Evolutionary conservation across 441 rosid genomes (phyloP).

Genomic region (Populus tomentosa): DNA sequence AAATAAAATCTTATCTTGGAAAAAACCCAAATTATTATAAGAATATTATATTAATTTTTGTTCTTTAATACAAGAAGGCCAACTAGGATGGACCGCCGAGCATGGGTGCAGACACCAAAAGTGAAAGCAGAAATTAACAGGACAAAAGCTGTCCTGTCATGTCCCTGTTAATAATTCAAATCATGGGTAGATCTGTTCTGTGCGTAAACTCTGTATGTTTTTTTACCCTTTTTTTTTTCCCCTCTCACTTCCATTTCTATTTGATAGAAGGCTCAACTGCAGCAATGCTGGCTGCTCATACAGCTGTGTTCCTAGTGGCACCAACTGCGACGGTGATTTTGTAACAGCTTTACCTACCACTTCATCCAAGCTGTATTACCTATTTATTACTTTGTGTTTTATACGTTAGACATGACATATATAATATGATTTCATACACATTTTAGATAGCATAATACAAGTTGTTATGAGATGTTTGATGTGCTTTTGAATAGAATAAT

Average conservation of each 20-base stretch:
- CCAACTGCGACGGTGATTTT: background rate
- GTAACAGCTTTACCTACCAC: slow-evolving; percentile 2
- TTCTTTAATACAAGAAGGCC: background rate
- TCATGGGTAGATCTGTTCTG: background rate
- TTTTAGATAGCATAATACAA: background rate
- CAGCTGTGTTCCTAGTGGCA: slow-evolving; percentile 13
- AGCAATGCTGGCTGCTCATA: no score
- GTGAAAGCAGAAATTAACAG: no score
- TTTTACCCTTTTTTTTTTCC: no score
- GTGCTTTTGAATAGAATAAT: background rate
- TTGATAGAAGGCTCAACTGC: no score
- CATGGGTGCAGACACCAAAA: no score
- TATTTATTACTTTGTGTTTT: background rate
- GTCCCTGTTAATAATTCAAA: background rate
- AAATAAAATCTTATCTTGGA: background rate
- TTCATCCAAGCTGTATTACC: background rate
- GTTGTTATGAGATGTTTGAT: background rate
- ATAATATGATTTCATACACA: background rate
- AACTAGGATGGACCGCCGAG: no score
- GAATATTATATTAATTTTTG: background rate
- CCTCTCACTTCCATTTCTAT: background rate
- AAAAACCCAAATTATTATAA: background rate
- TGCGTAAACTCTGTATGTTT: background rate
- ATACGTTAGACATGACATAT: no score
- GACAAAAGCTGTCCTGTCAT: background rate